A percentile compares a stretch with the other conserved stretches of the same genome.
phyloP scores from a whole-genome alignment of 208 protist species.

The Trypanosomatidae sp. region DNA sequence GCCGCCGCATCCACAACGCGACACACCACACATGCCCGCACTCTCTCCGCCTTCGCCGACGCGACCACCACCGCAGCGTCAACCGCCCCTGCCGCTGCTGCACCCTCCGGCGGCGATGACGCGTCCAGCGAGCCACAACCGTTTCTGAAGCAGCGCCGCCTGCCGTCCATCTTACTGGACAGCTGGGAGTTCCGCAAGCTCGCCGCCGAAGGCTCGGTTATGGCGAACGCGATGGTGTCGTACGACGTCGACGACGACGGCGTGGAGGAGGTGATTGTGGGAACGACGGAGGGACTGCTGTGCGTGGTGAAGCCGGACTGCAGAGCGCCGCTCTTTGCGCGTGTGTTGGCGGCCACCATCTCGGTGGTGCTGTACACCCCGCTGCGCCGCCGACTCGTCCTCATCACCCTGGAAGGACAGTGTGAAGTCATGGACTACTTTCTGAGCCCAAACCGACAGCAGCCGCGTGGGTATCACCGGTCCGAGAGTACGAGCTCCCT shows the following conservation, averaged over 20 bases:
- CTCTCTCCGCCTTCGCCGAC: too few species aligned
- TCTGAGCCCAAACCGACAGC: constrained; percentile 13
- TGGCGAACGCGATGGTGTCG: constrained; percentile 75
- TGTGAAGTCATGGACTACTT: constrained; percentile 85
- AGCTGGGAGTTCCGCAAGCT: constrained; percentile 88
- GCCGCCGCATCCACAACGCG: too few species aligned
- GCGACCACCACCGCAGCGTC: too few species aligned
- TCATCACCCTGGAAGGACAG: constrained; percentile 86
- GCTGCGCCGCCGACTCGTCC: constrained; percentile 41
- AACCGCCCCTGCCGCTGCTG: too few species aligned
- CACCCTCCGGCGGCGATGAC: too few species aligned
- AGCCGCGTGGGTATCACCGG: constrained; percentile 1
- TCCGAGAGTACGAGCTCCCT: constrained; percentile 9
- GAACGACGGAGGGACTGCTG: constrained; percentile 82
- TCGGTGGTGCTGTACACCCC: constrained; percentile 79
- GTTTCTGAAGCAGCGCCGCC: constrained; percentile 23
- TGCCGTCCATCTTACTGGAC: constrained; percentile 73
- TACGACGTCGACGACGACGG: constrained; percentile 83
- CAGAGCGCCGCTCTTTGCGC: constrained; percentile 58
- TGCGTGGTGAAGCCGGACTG: constrained; percentile 75
- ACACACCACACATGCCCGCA: too few species aligned
- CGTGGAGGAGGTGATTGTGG: constrained; percentile 80
- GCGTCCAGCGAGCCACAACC: constrained; percentile 8
- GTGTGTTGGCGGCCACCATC: constrained; percentile 75
- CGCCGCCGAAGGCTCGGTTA: constrained; percentile 71